Evolutionary conservation across 768 basidiomycete genomes (phyloP).

Genomic region (Termitomyces titanicus): DNA sequence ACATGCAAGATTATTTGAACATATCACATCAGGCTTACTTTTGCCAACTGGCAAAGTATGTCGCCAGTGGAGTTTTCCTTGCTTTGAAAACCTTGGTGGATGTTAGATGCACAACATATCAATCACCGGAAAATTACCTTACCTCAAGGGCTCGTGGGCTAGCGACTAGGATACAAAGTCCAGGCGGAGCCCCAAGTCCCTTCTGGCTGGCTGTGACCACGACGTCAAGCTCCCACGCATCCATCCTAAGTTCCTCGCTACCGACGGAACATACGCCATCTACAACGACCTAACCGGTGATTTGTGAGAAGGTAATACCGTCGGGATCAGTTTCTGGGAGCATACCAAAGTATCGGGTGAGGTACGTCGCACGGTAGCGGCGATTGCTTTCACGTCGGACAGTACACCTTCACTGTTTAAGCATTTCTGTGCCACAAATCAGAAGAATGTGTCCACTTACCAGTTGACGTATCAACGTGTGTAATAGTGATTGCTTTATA

Average conservation of each 20-base stretch:
- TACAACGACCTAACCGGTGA: conserved; percentile 49
- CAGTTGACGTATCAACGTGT: conserved; percentile 86
- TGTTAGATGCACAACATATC: not conserved
- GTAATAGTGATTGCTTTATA: conserved; percentile 86
- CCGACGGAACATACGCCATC: conserved; percentile 94
- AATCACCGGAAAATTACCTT: not conserved
- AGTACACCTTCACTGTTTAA: conserved; percentile 52
- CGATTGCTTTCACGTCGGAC: conserved; percentile 69
- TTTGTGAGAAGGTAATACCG: conserved; percentile 3
- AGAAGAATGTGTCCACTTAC: conserved; percentile 24
- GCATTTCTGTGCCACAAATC: not conserved
- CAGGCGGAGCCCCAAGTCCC: conserved; percentile 84
- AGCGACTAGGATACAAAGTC: conserved; percentile 75
- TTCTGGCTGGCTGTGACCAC: conserved; percentile 81
- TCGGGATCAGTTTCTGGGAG: not conserved
- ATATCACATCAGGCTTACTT: conserved; percentile 36
- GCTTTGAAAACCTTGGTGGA: conserved; percentile 46
- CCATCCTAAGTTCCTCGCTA: conserved; percentile 85
- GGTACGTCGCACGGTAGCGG: conserved; percentile 59
- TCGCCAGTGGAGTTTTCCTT: conserved; percentile 54
- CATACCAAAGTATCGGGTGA: conserved; percentile 76
- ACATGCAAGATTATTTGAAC: conserved; percentile 6
- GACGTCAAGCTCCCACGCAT: conserved; percentile 84
- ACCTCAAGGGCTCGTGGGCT: conserved; percentile 67
- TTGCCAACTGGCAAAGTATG: conserved; percentile 85